Evolutionary conservation across 495 filamentous ascomycete genomes (phyloP), one percentile per base, ranked within the genome.

Genomic region (Penicillium salamii): DNA sequence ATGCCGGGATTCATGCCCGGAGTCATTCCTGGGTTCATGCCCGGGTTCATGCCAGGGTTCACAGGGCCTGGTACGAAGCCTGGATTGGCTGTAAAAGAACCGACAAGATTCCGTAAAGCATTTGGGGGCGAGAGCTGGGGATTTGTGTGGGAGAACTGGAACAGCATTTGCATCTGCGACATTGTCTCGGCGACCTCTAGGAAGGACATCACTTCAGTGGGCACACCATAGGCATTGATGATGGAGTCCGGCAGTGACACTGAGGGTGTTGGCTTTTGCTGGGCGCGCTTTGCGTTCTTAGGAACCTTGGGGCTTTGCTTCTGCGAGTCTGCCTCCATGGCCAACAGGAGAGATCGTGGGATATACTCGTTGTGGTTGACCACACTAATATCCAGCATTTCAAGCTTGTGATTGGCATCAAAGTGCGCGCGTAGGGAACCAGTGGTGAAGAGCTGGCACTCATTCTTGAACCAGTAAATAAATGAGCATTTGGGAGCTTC

Each of bases 181-280:
- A 90, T 82, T 13, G 87, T 84, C 63, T 91, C 87, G 18, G 85
- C 82, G 41, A 88, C 78, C 76, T 90, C 87, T 42, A 90, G 71
- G 50, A 88, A 89, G 51, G 79, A 76, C 64, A 83, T 79, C 0
- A 89, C 83, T 13, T 63, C 52, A 13, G 42, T 53, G 1, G 75
- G 74, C 23, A 89, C 75, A 4, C 86, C 86, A 54, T 80, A 78
- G 7, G 73, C 67, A 28, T 82, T 86, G 1, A 88, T 81, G 50
- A 78, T 75, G 1, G 86, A 86, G 17, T 80, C 71, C 0, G 86
- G 86, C 24, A 88, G 64, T 2, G 81, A 73, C 34, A 83, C 69
- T 53, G 80, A 65, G 18, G 63, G 65, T 2, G 65, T 46, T 54
- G 84, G 86, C 57, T 78, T 82, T 60, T 86, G 82, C 42, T 65